Percentiles rank a stretch among this genome's conserved stretches.
Conservation (phyloP, 768 basidiomycete genomes). For the Neoboletus magnificus region DNA sequence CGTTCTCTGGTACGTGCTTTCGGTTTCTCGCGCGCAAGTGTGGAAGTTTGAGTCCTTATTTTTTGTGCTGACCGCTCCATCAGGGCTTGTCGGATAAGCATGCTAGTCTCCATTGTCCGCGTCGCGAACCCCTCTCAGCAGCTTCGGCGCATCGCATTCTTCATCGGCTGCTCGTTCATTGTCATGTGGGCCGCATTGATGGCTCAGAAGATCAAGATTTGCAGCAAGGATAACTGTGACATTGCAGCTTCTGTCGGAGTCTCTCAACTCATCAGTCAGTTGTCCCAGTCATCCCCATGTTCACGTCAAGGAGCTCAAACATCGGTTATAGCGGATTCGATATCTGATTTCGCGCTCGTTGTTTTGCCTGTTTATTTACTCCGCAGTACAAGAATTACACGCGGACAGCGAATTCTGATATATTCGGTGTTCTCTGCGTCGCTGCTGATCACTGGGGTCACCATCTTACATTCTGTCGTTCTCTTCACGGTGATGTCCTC, state of each 20-base stretch:
- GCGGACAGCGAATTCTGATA: constrained; percentile 17
- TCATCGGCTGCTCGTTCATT: constrained; percentile 14
- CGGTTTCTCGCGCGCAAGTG: too few relatives aligned
- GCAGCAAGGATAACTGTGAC: neutral
- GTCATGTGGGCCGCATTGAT: constrained; percentile 25
- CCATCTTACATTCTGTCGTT: constrained; percentile 14
- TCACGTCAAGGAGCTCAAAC: neutral
- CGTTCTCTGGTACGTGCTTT: constrained; percentile 20
- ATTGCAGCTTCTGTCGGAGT: constrained; percentile 7
- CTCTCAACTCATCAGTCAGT: constrained; percentile 22
- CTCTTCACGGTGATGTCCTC: neutral
- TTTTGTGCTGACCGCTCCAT: neutral
- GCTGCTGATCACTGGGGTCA: constrained; percentile 15
- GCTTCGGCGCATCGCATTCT: constrained; percentile 1
- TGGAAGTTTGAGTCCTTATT: neutral
- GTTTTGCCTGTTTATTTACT: constrained; percentile 15
- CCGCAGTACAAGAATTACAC: constrained; percentile 1
- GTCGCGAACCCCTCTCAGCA: constrained; percentile 9
- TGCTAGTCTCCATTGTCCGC: constrained; percentile 23
- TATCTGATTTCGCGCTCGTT: constrained; percentile 21
- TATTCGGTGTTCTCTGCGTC: constrained; percentile 20
- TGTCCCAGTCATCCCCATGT: neutral
- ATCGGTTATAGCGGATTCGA: constrained; percentile 12
- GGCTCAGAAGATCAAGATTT: constrained; percentile 13
- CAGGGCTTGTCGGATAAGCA: constrained; percentile 26